Evolutionary conservation across 768 basidiomycete genomes (phyloP).

Genomic region (Boletus edulis): DNA sequence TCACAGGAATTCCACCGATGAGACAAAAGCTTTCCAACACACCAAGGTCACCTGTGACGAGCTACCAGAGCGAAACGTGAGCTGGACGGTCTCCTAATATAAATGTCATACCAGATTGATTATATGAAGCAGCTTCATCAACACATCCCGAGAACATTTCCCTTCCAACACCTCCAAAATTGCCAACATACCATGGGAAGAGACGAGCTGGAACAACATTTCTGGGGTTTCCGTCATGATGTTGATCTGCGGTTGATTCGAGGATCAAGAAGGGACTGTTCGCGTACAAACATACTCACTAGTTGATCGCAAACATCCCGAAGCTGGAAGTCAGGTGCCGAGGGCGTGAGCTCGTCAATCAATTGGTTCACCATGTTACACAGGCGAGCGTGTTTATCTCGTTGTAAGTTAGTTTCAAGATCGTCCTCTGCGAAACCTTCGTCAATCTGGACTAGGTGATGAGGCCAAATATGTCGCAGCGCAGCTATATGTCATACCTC

Average conservation of each 20-base stretch:
- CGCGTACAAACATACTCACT: constrained; percentile 41
- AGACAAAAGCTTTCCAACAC: constrained; percentile 95
- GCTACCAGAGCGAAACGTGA: constrained; percentile 31
- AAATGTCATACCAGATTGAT: constrained; percentile 68
- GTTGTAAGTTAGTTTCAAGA: constrained; percentile 84
- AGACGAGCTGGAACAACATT: constrained; percentile 85
- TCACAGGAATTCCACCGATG: constrained; percentile 91
- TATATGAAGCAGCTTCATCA: constrained; percentile 81
- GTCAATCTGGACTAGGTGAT: constrained; percentile 59
- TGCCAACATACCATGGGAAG: constrained; percentile 92
- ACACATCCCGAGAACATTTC: constrained; percentile 80
- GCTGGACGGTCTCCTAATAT: not conserved
- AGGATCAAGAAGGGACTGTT: not conserved
- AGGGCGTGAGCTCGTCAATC: constrained; percentile 82
- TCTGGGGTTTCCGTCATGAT: constrained; percentile 81
- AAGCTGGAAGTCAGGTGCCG: constrained; percentile 78
- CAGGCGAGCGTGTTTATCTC: constrained; percentile 90
- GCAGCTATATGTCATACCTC: constrained; percentile 48
- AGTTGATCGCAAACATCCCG: constrained; percentile 86
- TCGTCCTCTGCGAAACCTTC: constrained; percentile 92
- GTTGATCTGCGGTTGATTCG: constrained; percentile 48
- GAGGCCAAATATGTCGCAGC: constrained; percentile 3
- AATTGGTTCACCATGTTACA: constrained; percentile 79
- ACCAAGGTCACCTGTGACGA: constrained; percentile 71
- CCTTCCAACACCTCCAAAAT: constrained; percentile 92